A percentile compares a stretch with the other conserved stretches of the same genome.
Conservation (phyloP, 352 stramenopile species). For the Phytophthora uliginosa region DNA sequence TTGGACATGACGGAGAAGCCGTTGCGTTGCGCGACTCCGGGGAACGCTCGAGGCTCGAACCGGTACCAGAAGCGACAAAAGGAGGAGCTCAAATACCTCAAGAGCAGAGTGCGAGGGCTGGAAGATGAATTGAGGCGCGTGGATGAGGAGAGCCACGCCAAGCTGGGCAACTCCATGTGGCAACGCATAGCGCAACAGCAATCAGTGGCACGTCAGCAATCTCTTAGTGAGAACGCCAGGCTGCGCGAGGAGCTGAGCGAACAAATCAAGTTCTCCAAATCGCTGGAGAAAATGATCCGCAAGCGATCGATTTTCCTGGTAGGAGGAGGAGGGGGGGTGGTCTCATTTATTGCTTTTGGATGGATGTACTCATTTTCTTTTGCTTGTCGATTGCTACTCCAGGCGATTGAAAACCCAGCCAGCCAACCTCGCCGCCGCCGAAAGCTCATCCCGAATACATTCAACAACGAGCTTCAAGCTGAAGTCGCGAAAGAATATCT, state of each 20-base stretch:
- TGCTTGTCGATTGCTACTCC: conserved; percentile 34
- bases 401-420: conserved; percentile 34
- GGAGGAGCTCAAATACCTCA: conserved; percentile 51
- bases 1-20: not conserved
- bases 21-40: not conserved
- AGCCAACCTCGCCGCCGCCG: conserved; percentile 1
- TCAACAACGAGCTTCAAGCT: conserved; percentile 39
- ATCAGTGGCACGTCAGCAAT: conserved; percentile 41
- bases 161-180: conserved; percentile 37
- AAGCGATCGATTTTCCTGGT: conserved; percentile 44
- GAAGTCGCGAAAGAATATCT: conserved; percentile 27
- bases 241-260: conserved; percentile 39
- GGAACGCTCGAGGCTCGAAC: conserved; percentile 10
- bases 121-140: conserved; percentile 36
- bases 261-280: conserved; percentile 49
- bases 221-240: conserved; percentile 46
- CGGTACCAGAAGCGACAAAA: conserved; percentile 49
- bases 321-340: not conserved
- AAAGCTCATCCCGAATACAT: conserved; percentile 9
- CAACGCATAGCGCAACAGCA: conserved; percentile 53
- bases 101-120: conserved; percentile 43
- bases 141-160: conserved; percentile 32
- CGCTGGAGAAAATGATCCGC: conserved; percentile 45
- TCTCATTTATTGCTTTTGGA: not conserved
- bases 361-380: not conserved